Percentiles rank a stretch among this genome's conserved stretches.
Conservation (phyloP, 306 rosid species). For the Senna tora region DNA sequence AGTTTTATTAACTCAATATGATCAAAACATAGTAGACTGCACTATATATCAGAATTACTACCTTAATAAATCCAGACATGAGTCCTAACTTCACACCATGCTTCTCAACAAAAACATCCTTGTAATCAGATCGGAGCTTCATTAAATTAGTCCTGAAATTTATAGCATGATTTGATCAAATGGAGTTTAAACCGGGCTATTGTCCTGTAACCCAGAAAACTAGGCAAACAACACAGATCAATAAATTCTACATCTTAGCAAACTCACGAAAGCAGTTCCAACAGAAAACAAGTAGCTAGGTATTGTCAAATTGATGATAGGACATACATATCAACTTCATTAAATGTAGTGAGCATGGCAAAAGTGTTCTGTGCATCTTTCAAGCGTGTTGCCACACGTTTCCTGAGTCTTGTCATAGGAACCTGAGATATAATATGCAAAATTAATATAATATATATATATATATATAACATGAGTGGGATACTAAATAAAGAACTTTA, state of each 20-base stretch:
- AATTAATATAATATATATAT: not conserved
- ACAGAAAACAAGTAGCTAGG: slow-evolving; percentile 3
- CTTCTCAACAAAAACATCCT: slow-evolving; percentile 63
- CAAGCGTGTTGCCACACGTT: slow-evolving; percentile 69
- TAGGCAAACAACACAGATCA: not conserved
- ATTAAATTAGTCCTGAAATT: slow-evolving; percentile 64
- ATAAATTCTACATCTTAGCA: not conserved
- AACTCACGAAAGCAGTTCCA: not conserved
- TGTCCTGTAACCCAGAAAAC: not conserved
- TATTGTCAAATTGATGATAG: not conserved
- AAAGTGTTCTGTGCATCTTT: slow-evolving; percentile 72
- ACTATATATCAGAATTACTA: slow-evolving; percentile 30
- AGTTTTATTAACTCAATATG: not conserved
- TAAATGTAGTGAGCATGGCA: slow-evolving; percentile 71
- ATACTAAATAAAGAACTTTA: not conserved
- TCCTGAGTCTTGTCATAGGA: slow-evolving; percentile 75
- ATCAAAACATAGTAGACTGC: not conserved
- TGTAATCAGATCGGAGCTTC: slow-evolving; percentile 68
- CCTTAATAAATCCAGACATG: slow-evolving; percentile 68
- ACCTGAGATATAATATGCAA: slow-evolving; percentile 41
- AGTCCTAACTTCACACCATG: slow-evolving; percentile 69
- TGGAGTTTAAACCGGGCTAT: not conserved
- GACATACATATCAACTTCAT: slow-evolving; percentile 70
- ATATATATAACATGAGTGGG: not conserved
- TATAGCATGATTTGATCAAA: not conserved